phyloP scores from a whole-genome alignment of 257 asterid genomes.

The Agastache rugosa region DNA sequence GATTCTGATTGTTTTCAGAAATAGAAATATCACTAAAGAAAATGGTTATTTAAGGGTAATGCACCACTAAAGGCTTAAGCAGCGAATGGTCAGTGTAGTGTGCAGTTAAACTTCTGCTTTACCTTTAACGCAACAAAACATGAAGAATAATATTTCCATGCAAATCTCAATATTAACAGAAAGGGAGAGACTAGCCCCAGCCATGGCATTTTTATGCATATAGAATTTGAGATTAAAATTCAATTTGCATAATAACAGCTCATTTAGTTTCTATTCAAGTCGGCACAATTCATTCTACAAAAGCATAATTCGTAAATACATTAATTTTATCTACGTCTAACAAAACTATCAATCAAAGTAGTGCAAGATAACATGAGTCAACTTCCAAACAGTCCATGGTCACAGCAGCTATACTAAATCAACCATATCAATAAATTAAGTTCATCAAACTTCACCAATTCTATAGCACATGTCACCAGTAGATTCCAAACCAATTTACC shows the following conservation, averaged over 20 bases:
- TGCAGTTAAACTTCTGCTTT: background rate
- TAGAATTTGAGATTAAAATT: constrained; percentile 8
- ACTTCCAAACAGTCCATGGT: background rate
- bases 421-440: background rate
- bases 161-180: background rate
- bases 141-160: background rate
- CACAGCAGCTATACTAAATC: background rate
- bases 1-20: background rate
- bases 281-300: background rate
- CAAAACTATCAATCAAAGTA: background rate
- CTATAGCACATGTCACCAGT: background rate
- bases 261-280: background rate
- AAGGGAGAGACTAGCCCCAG: background rate
- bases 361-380: background rate
- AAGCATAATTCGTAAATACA: constrained; percentile 6
- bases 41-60: background rate
- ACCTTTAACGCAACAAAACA: constrained; percentile 16
- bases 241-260: background rate
- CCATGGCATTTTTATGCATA: background rate
- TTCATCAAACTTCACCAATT: background rate
- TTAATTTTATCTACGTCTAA: constrained; percentile 12
- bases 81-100: background rate
- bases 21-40: background rate
- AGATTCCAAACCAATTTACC: constrained; percentile 5
- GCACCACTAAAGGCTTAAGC: background rate